Conservation (phyloP, 1,139 yeast genomes). For the Candida glucosophila region DNA sequence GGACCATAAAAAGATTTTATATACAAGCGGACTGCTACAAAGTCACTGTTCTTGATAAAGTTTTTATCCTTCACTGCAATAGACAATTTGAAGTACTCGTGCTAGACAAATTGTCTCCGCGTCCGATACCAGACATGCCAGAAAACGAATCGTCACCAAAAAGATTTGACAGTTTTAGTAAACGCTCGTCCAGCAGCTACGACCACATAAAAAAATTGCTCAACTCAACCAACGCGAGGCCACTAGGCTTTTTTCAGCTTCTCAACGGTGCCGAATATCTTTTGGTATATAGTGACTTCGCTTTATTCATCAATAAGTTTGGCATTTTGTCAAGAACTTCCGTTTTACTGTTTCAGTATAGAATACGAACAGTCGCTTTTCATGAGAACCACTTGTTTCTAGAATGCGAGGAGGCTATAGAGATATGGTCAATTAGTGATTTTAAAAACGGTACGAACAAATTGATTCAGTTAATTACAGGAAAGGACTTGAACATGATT, state of each 20-base stretch:
- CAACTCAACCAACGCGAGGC: constrained; percentile 31
- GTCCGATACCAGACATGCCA: constrained; percentile 46
- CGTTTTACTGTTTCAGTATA: constrained; percentile 54
- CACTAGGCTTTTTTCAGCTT: constrained; percentile 58
- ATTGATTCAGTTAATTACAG: constrained; percentile 66
- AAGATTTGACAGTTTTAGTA: constrained; percentile 24
- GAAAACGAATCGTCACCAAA: constrained; percentile 8
- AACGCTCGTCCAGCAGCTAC: constrained; percentile 16
- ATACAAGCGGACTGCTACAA: constrained; percentile 48
- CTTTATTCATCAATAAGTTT: constrained; percentile 57
- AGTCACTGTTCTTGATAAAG: constrained; percentile 49
- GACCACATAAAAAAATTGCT: constrained; percentile 27
- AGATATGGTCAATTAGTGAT: constrained; percentile 56
- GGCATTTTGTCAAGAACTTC: constrained; percentile 56
- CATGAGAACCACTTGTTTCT: constrained; percentile 52
- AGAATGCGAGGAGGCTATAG: constrained; percentile 62
- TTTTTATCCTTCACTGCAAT: constrained; percentile 58
- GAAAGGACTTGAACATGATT: constrained; percentile 51
- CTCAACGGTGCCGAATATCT: constrained; percentile 45
- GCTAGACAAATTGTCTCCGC: constrained; percentile 48
- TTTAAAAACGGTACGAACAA: constrained; percentile 39
- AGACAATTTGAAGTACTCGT: constrained; percentile 65
- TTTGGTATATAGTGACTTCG: constrained; percentile 66
- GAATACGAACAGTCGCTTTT: constrained; percentile 49
- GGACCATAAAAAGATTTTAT: constrained; percentile 39